Percentiles rank a stretch among this genome's conserved stretches.
phyloP scores from a whole-genome alignment of 2,329 filamentous ascomycete species.

The Bipolaris oryzae region DNA sequence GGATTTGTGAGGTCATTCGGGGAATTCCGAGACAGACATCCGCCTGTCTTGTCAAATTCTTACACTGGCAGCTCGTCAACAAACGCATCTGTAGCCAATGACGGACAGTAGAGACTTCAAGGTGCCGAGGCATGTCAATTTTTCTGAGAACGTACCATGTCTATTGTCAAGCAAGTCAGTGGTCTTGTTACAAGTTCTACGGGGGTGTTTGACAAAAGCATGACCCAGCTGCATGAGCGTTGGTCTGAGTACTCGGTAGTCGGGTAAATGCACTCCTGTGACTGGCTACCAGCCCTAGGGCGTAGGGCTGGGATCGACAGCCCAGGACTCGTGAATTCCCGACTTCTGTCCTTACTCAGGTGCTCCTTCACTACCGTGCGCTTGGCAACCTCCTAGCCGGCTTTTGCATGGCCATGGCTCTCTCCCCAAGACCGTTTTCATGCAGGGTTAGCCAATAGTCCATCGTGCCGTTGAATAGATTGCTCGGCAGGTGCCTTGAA shows the following conservation, averaged over 20 bases:
- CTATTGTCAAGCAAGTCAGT: conserved; percentile 2
- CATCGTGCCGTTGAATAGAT: not conserved
- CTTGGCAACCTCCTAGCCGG: conserved; percentile 2
- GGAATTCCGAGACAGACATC: conserved; percentile 3
- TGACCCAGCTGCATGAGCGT: not conserved
- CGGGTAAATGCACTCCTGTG: not conserved
- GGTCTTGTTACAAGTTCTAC: conserved; percentile 5
- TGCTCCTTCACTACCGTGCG: not conserved
- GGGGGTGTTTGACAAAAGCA: conserved; percentile 6
- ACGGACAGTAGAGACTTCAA: not conserved
- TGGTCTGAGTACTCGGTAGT: conserved; percentile 2
- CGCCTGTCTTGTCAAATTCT: conserved; percentile 5
- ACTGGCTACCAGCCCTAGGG: not conserved
- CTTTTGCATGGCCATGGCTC: conserved; percentile 1
- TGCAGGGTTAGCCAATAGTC: conserved; percentile 7
- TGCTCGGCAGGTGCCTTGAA: conserved; percentile 12
- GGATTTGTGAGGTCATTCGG: not conserved
- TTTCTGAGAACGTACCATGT: not conserved
- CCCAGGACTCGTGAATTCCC: not conserved
- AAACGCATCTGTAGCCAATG: conserved; percentile 5
- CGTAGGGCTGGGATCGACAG: not conserved
- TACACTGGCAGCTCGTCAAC: conserved; percentile 9
- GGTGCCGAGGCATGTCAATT: conserved; percentile 7
- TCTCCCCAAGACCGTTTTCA: not conserved
- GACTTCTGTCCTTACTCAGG: not conserved